phyloP scores from a whole-genome alignment of 257 asterid species.

The Scutellaria barbata region DNA sequence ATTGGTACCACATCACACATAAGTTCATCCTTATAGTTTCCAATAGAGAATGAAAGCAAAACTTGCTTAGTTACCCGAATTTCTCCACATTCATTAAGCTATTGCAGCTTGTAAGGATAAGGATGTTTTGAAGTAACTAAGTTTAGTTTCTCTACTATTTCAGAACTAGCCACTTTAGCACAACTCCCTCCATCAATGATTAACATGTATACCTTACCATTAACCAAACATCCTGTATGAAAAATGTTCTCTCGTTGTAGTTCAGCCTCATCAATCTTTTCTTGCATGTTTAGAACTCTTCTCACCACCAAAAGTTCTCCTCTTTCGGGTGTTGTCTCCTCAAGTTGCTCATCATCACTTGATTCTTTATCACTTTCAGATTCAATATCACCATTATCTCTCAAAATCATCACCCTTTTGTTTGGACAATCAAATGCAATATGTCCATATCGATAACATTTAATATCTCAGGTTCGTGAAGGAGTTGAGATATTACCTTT shows the following conservation, averaged over 20 bases:
- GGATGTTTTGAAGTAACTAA: not conserved
- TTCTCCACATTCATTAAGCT: constrained; percentile 1
- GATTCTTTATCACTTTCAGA: not conserved
- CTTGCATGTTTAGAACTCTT: not conserved
- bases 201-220: constrained; percentile 4
- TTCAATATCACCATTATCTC: not conserved
- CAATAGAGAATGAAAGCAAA: not conserved
- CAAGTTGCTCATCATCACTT: not conserved
- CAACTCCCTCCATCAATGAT: constrained; percentile 13
- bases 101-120: not conserved
- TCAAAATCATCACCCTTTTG: too few species aligned
- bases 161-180: too few species aligned
- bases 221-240: not conserved
- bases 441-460: too few species aligned
- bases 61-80: too few species aligned
- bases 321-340: not conserved
- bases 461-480: too few species aligned
- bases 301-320: not conserved
- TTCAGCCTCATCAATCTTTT: not conserved
- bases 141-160: constrained; percentile 1
- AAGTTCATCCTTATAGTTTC: too few species aligned
- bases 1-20: too few species aligned
- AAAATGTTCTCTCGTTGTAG: not conserved
- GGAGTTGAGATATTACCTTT: too few species aligned
- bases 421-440: too few species aligned